Conservation (phyloP, 2,329 filamentous ascomycete species). For the Harringtonia lauricola region DNA sequence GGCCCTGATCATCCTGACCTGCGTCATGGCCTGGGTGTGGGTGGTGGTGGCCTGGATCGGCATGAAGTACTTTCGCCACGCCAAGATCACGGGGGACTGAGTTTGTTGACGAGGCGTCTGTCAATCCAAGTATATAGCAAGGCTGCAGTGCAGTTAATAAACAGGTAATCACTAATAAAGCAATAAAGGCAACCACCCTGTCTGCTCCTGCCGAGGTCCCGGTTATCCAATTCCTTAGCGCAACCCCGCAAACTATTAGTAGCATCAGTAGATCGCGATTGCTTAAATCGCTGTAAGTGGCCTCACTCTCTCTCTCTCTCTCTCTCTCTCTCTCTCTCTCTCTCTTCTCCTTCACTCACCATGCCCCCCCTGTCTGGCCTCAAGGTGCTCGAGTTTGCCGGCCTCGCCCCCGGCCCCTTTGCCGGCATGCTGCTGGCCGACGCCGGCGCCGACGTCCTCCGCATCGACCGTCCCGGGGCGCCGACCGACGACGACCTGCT, state of each 20-base stretch:
- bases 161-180: neutral
- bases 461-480: conserved; percentile 58
- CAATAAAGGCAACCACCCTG: too few relatives aligned
- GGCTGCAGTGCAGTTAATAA: too few relatives aligned
- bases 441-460: conserved; percentile 77
- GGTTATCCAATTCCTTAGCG: neutral
- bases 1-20: conserved; percentile 81
- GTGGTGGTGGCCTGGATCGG: conserved; percentile 95
- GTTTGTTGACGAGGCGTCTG: too few relatives aligned
- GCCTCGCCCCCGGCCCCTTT: conserved; percentile 63
- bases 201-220: neutral
- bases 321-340: neutral
- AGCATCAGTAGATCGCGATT: too few relatives aligned
- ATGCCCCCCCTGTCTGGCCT: conserved; percentile 36
- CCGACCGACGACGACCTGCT: conserved; percentile 58
- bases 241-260: too few relatives aligned
- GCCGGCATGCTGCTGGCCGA: conserved; percentile 82
- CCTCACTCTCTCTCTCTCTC: neutral
- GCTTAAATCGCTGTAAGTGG: too few relatives aligned
- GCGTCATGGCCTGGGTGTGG: conserved; percentile 98
- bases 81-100: conserved; percentile 67
- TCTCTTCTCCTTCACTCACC: conserved; percentile 12
- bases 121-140: too few relatives aligned
- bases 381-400: conserved; percentile 49
- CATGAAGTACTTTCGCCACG: conserved; percentile 99